These are phyloP conservation scores for Trichoderma virens DNA, from an alignment of 495 filamentous ascomycete genomes.

Conservation along the genomic window DNA sequence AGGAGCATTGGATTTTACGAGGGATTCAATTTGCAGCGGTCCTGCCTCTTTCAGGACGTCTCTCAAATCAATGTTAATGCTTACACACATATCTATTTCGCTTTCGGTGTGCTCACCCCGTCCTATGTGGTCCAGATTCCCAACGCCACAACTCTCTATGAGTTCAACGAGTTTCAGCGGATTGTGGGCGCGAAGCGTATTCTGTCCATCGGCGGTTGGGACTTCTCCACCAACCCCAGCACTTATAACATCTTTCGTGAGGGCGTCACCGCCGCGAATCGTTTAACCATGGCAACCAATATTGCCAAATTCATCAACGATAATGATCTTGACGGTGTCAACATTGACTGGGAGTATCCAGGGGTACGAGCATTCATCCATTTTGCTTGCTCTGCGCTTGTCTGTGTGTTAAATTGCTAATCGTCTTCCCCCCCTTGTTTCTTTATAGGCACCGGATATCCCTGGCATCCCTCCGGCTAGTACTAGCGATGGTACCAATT, in stretches of 20 bases:
- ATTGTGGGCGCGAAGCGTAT: conserved; percentile 26
- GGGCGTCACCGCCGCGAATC: conserved; percentile 27
- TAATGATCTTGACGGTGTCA: conserved; percentile 24
- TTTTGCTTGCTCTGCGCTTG: too few species aligned
- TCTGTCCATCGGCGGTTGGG: conserved; percentile 43
- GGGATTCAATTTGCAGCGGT: conserved; percentile 18
- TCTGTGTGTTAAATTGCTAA: not conserved
- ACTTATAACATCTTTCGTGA: conserved; percentile 34
- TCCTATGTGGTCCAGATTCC: conserved; percentile 23
- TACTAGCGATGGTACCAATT: conserved; percentile 17
- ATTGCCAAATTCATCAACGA: conserved; percentile 27
- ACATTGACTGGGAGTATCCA: conserved; percentile 16
- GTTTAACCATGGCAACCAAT: conserved; percentile 28
- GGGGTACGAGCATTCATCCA: not conserved
- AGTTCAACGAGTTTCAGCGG: conserved; percentile 19
- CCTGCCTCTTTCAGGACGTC: conserved; percentile 19
- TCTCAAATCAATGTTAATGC: conserved; percentile 17
- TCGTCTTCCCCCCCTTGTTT: not conserved
- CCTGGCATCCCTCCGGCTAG: conserved; percentile 18
- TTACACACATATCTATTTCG: conserved; percentile 40
- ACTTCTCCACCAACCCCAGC: conserved; percentile 27
- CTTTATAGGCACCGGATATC: conserved; percentile 18
- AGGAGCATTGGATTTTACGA: conserved; percentile 25
- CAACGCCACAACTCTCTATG: conserved; percentile 8
- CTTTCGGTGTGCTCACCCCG: conserved; percentile 31